A percentile compares a stretch with the other conserved stretches of the same genome.
Conservation (phyloP, 352 stramenopile genomes). For the Phytophthora sp. region DNA sequence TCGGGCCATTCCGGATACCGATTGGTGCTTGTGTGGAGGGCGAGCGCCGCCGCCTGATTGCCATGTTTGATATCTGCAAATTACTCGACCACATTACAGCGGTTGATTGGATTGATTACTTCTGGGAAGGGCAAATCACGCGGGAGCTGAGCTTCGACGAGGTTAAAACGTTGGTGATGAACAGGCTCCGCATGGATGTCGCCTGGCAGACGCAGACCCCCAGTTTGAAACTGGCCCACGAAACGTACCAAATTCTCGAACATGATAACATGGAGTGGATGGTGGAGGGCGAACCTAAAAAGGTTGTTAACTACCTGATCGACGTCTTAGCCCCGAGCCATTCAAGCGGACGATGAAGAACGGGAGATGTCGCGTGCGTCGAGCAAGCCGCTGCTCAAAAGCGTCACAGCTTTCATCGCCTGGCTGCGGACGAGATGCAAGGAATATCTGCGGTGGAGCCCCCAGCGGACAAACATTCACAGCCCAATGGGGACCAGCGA, state of each 20-base stretch:
- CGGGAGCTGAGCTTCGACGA: conserved; percentile 19
- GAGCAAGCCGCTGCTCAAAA: conserved; percentile 8
- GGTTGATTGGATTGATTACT: conserved; percentile 13
- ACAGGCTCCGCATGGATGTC: conserved; percentile 1
- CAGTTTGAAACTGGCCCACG: conserved; percentile 11
- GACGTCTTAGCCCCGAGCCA: neutral
- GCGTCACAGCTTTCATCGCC: conserved; percentile 13
- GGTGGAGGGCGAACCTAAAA: conserved; percentile 8
- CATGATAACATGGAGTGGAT: conserved; percentile 18
- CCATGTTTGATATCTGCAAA: conserved; percentile 22
- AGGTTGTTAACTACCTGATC: conserved; percentile 5
- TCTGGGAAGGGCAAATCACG: conserved; percentile 7
- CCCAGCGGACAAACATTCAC: neutral
- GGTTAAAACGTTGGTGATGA: neutral
- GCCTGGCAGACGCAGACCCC: neutral
- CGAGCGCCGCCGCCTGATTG: conserved; percentile 3
- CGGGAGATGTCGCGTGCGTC: neutral
- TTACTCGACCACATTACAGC: neutral
- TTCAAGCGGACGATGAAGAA: conserved; percentile 2
- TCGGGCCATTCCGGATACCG: conserved; percentile 5
- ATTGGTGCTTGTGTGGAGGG: conserved; percentile 11
- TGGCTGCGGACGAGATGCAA: conserved; percentile 7
- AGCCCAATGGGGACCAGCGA: neutral
- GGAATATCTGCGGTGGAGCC: conserved; percentile 10
- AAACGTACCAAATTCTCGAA: conserved; percentile 16